Evolutionary conservation across 2,329 filamentous ascomycete genomes (phyloP).

Genomic region (Clonostachys chloroleuca): DNA sequence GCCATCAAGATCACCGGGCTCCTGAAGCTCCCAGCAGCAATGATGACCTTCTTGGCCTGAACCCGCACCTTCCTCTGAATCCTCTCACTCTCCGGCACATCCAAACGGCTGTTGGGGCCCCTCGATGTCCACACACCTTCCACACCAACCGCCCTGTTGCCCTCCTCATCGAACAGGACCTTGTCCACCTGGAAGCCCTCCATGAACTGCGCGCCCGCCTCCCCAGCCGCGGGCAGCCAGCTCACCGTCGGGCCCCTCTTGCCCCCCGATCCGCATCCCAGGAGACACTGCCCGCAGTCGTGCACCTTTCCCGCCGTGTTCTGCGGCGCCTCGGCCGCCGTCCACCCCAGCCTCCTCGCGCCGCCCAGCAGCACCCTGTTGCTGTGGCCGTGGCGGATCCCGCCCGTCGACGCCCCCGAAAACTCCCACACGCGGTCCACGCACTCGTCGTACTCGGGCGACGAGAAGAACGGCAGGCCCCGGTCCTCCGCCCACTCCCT

Average conservation of each 20-base stretch:
- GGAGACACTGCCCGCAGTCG: conserved; percentile 62
- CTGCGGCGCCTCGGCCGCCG: conserved; percentile 66
- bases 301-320: conserved; percentile 74
- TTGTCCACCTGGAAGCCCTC: conserved; percentile 74
- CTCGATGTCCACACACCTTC: conserved; percentile 72
- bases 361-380: conserved; percentile 75
- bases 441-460: conserved; percentile 69
- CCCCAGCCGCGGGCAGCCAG: conserved; percentile 75
- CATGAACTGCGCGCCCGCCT: conserved; percentile 73
- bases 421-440: conserved; percentile 74
- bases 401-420: conserved; percentile 68
- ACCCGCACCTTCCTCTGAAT: conserved; percentile 60
- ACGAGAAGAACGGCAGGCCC: conserved; percentile 68
- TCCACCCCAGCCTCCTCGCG: conserved; percentile 67
- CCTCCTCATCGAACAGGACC: conserved; percentile 61
- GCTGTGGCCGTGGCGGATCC: conserved; percentile 67
- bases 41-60: conserved; percentile 74
- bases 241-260: conserved; percentile 77
- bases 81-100: conserved; percentile 41
- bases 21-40: conserved; percentile 73
- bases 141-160: conserved; percentile 63
- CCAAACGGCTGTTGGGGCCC: conserved; percentile 55
- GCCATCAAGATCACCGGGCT: conserved; percentile 72
- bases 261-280: conserved; percentile 60
- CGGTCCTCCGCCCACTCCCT: conserved; percentile 70